Conservation (phyloP, 345 rosid species). For the Aethionema arabicum region DNA sequence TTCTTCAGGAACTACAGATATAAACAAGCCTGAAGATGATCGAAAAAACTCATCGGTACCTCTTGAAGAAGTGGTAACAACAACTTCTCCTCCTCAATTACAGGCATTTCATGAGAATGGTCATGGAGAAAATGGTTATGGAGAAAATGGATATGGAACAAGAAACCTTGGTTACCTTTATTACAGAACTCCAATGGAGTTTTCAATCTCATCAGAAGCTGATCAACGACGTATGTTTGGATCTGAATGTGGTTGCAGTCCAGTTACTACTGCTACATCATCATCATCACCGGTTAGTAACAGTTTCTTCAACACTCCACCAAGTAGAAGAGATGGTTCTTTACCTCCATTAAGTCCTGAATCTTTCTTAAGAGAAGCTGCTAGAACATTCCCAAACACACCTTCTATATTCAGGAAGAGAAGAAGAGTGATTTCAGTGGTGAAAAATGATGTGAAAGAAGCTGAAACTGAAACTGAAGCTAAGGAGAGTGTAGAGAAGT, state of each 20-base stretch:
- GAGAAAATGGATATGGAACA: slow-evolving; percentile 25
- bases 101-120: slow-evolving; percentile 40
- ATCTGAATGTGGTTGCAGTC: slow-evolving; percentile 47
- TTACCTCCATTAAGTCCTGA: slow-evolving; percentile 61
- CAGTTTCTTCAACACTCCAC: slow-evolving; percentile 80
- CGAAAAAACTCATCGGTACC: slow-evolving; percentile 48
- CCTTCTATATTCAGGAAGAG: slow-evolving; percentile 93
- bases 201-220: slow-evolving; percentile 36
- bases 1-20: slow-evolving; percentile 47
- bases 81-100: slow-evolving; percentile 49
- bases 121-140: slow-evolving; percentile 29
- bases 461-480: slow-evolving; percentile 36
- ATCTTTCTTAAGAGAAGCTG: slow-evolving; percentile 72
- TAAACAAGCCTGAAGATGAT: slow-evolving; percentile 48
- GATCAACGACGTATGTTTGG: slow-evolving; percentile 42
- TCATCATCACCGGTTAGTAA: slow-evolving; percentile 48
- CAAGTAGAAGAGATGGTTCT: slow-evolving; percentile 48
- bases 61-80: slow-evolving; percentile 43
- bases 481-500: slow-evolving; percentile 41
- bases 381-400: slow-evolving; percentile 76
- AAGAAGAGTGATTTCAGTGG: slow-evolving; percentile 38
- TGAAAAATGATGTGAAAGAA: slow-evolving; percentile 33
- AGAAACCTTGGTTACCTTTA: slow-evolving; percentile 47
- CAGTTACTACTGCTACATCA: slow-evolving; percentile 9
- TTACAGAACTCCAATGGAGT: slow-evolving; percentile 52